Evolutionary conservation across 2,329 filamentous ascomycete genomes (phyloP).

Genomic region (Colletotrichum spaethianum): DNA sequence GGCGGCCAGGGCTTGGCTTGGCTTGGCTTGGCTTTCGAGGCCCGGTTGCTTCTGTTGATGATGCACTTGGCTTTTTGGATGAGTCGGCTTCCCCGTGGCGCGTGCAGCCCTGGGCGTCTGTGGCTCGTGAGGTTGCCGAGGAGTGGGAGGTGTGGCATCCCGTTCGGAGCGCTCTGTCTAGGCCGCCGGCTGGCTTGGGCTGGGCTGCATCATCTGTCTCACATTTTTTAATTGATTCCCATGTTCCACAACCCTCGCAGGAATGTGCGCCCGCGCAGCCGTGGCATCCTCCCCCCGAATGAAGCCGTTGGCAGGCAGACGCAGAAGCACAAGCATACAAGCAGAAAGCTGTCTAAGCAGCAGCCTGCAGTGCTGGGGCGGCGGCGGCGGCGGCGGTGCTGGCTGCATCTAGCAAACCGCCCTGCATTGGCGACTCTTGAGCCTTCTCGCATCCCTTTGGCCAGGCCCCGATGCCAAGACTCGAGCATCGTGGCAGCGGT

Average conservation of each 20-base stretch:
- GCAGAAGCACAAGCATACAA: slow-evolving; percentile 11
- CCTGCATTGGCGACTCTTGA: slow-evolving; percentile 16
- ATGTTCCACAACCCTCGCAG: slow-evolving; percentile 37
- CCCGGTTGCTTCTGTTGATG: slow-evolving; percentile 27
- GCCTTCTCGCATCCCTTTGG: slow-evolving; percentile 5
- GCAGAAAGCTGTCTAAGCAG: slow-evolving; percentile 1
- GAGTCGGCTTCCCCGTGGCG: slow-evolving; percentile 39
- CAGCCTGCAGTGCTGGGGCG: slow-evolving; percentile 20
- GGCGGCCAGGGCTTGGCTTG: slow-evolving; percentile 22
- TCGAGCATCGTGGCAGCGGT: slow-evolving; percentile 30
- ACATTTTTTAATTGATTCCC: slow-evolving; percentile 34
- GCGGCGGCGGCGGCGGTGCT: slow-evolving; percentile 12
- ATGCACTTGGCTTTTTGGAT: slow-evolving; percentile 35
- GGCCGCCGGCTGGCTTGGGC: slow-evolving; percentile 36
- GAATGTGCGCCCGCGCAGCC: slow-evolving; percentile 34
- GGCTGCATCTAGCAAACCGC: slow-evolving; percentile 13
- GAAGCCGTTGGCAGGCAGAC: slow-evolving; percentile 8
- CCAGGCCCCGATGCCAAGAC: slow-evolving; percentile 24
- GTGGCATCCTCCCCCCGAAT: not conserved
- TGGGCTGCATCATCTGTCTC: slow-evolving; percentile 40
- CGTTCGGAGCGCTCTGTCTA: slow-evolving; percentile 20
- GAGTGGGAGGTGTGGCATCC: slow-evolving; percentile 21
- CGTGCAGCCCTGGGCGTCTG: slow-evolving; percentile 32
- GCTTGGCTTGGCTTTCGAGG: slow-evolving; percentile 27
- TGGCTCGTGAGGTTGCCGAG: slow-evolving; percentile 32